Evolutionary conservation across 2,329 filamentous ascomycete species (phyloP).

Genomic region (Pseudovirgaria hyperparasitica): DNA sequence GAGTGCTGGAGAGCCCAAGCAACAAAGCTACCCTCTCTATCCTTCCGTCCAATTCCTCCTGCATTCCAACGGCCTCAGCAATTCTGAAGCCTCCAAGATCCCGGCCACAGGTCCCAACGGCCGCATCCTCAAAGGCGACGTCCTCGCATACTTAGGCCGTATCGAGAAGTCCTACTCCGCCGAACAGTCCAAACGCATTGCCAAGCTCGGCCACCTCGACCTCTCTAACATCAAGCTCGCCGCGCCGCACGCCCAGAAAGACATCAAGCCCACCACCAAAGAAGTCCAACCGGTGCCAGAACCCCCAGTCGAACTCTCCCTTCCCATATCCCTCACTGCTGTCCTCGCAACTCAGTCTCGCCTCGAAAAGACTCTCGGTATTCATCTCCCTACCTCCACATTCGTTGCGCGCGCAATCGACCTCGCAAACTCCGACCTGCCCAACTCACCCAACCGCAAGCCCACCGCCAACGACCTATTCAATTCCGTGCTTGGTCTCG

Average conservation of each 20-base stretch:
- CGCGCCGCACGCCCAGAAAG: conserved; percentile 25
- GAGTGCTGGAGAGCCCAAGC: conserved; percentile 37
- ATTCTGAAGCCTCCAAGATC: conserved; percentile 67
- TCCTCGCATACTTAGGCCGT: conserved; percentile 75
- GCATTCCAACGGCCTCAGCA: conserved; percentile 63
- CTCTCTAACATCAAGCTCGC: conserved; percentile 89
- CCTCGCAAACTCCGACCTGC: conserved; percentile 78
- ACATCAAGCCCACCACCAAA: conserved; percentile 15
- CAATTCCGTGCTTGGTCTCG: conserved; percentile 69
- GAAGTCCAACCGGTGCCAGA: conserved; percentile 30
- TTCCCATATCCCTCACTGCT: conserved; percentile 66
- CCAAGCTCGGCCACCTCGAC: conserved; percentile 72
- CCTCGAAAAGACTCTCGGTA: conserved; percentile 63
- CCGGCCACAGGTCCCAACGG: conserved; percentile 78
- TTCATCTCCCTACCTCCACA: conserved; percentile 70
- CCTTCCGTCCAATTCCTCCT: conserved; percentile 78
- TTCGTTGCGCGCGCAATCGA: conserved; percentile 79
- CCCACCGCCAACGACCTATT: conserved; percentile 75
- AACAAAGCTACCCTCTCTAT: conserved; percentile 59
- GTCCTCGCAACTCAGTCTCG: conserved; percentile 72
- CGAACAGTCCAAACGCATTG: conserved; percentile 56
- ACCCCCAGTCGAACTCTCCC: conserved; percentile 46
- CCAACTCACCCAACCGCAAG: conserved; percentile 48
- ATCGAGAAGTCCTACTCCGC: conserved; percentile 62
- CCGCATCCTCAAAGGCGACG: conserved; percentile 86